These are phyloP conservation scores for Xylaria sp. DNA, from an alignment of 2,329 filamentous ascomycete species.

Conservation along the genomic window DNA sequence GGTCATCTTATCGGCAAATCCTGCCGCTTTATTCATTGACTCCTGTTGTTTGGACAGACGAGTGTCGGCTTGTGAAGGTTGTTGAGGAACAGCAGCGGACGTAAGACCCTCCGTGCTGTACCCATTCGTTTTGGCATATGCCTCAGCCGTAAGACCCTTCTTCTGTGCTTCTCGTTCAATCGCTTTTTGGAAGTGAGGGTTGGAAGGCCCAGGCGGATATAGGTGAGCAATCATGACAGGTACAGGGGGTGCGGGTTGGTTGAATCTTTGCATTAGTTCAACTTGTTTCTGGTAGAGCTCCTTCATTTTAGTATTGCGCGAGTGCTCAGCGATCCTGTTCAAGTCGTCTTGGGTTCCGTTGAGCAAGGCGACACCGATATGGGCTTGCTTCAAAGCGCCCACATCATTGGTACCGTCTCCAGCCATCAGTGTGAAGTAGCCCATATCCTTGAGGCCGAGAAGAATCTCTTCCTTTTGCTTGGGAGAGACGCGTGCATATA, in stretches of 20 bases:
- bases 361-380: constrained; percentile 93
- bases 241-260: constrained; percentile 90
- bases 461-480: constrained; percentile 99
- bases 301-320: constrained; percentile 96
- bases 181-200: constrained; percentile 94
- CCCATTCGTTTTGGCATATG: constrained; percentile 64
- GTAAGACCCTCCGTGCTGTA: constrained; percentile 71
- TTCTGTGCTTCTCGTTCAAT: constrained; percentile 84
- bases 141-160: constrained; percentile 74
- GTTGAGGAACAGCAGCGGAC: constrained; percentile 73
- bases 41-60: constrained; percentile 70
- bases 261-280: constrained; percentile 91
- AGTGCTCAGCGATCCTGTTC: constrained; percentile 90
- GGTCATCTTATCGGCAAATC: constrained; percentile 87
- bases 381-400: constrained; percentile 95
- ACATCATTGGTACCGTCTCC: constrained; percentile 99
- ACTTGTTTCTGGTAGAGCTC: constrained; percentile 98
- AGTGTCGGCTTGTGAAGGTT: constrained; percentile 62
- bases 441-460: constrained; percentile 93
- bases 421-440: constrained; percentile 98
- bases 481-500: constrained; percentile 96
- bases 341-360: constrained; percentile 95
- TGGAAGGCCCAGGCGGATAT: constrained; percentile 88
- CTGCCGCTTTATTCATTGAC: constrained; percentile 75
- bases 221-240: constrained; percentile 93